Percentiles rank a stretch among this genome's conserved stretches.
phyloP scores from a whole-genome alignment of 2,329 filamentous ascomycete genomes.

The Myriangium duriaei region DNA sequence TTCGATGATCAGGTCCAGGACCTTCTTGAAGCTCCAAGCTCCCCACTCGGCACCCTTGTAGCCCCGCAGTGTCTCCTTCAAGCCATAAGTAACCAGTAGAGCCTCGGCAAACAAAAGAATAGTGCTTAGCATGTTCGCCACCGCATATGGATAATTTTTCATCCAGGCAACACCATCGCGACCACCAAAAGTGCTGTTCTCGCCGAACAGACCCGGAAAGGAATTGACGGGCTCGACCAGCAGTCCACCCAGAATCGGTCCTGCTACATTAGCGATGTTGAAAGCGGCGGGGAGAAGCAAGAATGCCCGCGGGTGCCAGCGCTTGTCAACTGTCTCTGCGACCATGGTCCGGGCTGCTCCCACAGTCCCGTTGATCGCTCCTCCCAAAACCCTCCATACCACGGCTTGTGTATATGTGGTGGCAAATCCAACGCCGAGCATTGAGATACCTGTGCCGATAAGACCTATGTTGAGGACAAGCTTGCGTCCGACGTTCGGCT shows the following conservation, averaged over 20 bases:
- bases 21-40: conserved; percentile 1
- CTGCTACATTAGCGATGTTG: conserved; percentile 29
- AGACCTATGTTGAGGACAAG: conserved; percentile 28
- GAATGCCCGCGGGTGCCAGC: conserved; percentile 29
- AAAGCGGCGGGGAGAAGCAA: conserved; percentile 28
- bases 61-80: conserved; percentile 41
- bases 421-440: conserved; percentile 29
- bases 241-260: conserved; percentile 46
- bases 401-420: conserved; percentile 29
- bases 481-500: conserved; percentile 33
- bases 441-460: conserved; percentile 27
- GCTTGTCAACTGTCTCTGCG: conserved; percentile 27
- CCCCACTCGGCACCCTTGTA: conserved; percentile 12
- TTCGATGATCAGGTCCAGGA: background rate
- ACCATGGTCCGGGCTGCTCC: conserved; percentile 31
- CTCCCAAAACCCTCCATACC: conserved; percentile 27
- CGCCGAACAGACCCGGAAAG: conserved; percentile 46
- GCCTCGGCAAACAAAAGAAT: conserved; percentile 43
- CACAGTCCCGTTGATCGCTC: conserved; percentile 30
- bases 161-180: conserved; percentile 47
- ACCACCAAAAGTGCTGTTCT: conserved; percentile 41
- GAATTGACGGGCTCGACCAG: conserved; percentile 48
- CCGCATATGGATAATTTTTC: conserved; percentile 47
- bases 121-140: conserved; percentile 51
- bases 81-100: conserved; percentile 42